These are phyloP conservation scores for Rhynchosporium agropyri DNA, from an alignment of 2,329 filamentous ascomycete genomes.

Conservation along the genomic window DNA sequence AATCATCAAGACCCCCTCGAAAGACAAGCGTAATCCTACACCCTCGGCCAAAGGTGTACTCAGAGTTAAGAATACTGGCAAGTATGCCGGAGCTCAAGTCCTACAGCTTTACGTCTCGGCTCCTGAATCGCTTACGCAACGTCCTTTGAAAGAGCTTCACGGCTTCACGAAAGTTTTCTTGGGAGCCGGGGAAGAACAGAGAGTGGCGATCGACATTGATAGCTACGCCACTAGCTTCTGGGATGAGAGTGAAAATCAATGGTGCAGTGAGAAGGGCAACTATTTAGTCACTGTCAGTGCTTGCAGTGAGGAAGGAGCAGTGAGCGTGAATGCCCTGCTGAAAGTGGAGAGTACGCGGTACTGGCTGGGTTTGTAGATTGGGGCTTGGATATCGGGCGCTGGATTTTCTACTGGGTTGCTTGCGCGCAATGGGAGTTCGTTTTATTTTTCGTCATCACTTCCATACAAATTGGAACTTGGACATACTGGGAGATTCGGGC, in stretches of 20 bases:
- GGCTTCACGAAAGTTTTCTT: slow-evolving; percentile 49
- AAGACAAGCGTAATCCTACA: neutral
- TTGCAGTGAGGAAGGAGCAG: slow-evolving; percentile 12
- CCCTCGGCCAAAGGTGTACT: slow-evolving; percentile 20
- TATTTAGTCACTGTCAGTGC: slow-evolving; percentile 13
- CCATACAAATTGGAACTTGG: neutral
- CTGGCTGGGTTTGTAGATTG: slow-evolving; percentile 11
- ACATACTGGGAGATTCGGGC: neutral
- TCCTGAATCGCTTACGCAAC: slow-evolving; percentile 31
- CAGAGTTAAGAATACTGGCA: slow-evolving; percentile 37
- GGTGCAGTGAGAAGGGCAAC: slow-evolving; percentile 29
- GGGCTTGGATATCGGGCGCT: neutral
- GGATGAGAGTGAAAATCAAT: slow-evolving; percentile 44
- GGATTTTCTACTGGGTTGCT: neutral
- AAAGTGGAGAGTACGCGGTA: slow-evolving; percentile 12
- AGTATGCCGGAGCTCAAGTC: slow-evolving; percentile 37
- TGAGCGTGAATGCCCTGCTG: slow-evolving; percentile 10
- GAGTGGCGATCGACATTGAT: slow-evolving; percentile 42
- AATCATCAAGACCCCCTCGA: slow-evolving; percentile 47
- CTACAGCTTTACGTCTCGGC: slow-evolving; percentile 41
- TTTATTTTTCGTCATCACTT: neutral
- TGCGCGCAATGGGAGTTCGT: neutral
- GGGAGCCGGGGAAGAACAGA: slow-evolving; percentile 43
- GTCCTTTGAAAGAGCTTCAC: slow-evolving; percentile 49
- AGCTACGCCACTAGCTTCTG: slow-evolving; percentile 47